A percentile compares a stretch with the other conserved stretches of the same genome.
phyloP scores from a whole-genome alignment of 2,329 filamentous ascomycete species.

The Fusarium nygamai region DNA sequence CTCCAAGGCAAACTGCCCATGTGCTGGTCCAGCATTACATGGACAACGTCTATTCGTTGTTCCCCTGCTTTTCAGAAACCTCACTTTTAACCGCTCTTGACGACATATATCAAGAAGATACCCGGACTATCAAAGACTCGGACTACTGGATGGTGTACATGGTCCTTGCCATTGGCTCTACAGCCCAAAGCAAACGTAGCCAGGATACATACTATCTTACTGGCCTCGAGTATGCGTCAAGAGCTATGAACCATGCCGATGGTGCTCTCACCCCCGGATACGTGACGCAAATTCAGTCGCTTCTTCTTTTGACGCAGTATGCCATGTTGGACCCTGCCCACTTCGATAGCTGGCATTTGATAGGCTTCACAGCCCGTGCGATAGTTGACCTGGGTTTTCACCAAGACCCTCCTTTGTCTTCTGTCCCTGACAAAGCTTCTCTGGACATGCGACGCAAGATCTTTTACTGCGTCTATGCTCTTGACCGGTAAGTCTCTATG shows the following conservation, averaged over 20 bases:
- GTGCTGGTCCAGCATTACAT: conserved; percentile 85
- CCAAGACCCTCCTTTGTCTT: conserved; percentile 83
- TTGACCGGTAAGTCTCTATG: conserved; percentile 76
- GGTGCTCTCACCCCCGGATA: conserved; percentile 87
- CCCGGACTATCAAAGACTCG: conserved; percentile 69
- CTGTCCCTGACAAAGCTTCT: conserved; percentile 72
- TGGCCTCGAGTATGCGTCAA: conserved; percentile 65
- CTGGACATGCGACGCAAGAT: conserved; percentile 83
- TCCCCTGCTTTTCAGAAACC: conserved; percentile 86
- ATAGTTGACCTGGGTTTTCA: conserved; percentile 92
- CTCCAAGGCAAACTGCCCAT: conserved; percentile 74
- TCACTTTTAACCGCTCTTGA: conserved; percentile 81
- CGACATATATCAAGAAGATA: conserved; percentile 79
- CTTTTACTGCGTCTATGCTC: conserved; percentile 89
- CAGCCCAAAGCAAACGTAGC: conserved; percentile 75
- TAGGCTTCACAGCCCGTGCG: conserved; percentile 88
- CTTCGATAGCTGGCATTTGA: conserved; percentile 93
- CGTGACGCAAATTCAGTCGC: conserved; percentile 84
- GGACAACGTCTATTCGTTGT: conserved; percentile 79
- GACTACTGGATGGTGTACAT: conserved; percentile 91
- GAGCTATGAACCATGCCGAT: conserved; percentile 81
- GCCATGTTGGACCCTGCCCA: conserved; percentile 89
- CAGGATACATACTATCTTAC: conserved; percentile 71
- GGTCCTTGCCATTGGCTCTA: conserved; percentile 85
- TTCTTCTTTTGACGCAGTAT: conserved; percentile 88